These are phyloP conservation scores for Paecilomyces dactylethromorphus DNA, from an alignment of 2,329 filamentous ascomycete genomes.

Conservation along the genomic window DNA sequence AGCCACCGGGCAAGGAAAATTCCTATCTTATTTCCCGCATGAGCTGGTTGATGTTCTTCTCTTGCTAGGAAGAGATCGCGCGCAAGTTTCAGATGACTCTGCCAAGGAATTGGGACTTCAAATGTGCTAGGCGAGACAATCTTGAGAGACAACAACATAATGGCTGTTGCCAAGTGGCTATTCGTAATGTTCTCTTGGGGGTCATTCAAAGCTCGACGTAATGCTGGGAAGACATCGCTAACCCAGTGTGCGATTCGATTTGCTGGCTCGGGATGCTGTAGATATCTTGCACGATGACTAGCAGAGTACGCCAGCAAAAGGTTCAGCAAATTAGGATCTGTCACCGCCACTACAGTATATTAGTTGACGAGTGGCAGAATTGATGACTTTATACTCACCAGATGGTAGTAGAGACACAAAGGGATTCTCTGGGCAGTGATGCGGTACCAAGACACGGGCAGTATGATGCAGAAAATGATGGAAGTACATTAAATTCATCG, in stretches of 20 bases:
- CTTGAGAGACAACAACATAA: constrained; percentile 77
- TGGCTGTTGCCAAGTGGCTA: constrained; percentile 69
- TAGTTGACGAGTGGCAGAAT: constrained; percentile 38
- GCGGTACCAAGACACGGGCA: constrained; percentile 57
- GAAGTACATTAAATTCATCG: constrained; percentile 73
- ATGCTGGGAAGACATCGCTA: constrained; percentile 59
- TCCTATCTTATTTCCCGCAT: constrained; percentile 51
- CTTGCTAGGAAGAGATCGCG: constrained; percentile 67
- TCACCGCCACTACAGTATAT: constrained; percentile 40
- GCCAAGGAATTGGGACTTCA: constrained; percentile 74
- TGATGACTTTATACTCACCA: constrained; percentile 40
- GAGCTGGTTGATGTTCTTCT: constrained; percentile 51
- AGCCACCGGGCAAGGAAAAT: constrained; percentile 79
- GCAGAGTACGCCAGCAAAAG: constrained; percentile 76
- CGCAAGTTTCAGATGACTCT: constrained; percentile 68
- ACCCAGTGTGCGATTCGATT: constrained; percentile 77
- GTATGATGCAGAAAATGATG: constrained; percentile 75
- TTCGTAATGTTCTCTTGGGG: constrained; percentile 60
- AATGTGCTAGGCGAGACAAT: constrained; percentile 79
- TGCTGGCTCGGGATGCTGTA: constrained; percentile 66
- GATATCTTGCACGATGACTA: constrained; percentile 69
- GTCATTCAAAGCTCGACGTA: constrained; percentile 60
- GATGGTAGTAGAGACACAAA: constrained; percentile 57
- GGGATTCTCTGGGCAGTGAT: constrained; percentile 56
- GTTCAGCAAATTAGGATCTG: constrained; percentile 58